These are phyloP conservation scores for Teratosphaeria viscida DNA, from an alignment of 2,329 filamentous ascomycete species.

Conservation along the genomic window DNA sequence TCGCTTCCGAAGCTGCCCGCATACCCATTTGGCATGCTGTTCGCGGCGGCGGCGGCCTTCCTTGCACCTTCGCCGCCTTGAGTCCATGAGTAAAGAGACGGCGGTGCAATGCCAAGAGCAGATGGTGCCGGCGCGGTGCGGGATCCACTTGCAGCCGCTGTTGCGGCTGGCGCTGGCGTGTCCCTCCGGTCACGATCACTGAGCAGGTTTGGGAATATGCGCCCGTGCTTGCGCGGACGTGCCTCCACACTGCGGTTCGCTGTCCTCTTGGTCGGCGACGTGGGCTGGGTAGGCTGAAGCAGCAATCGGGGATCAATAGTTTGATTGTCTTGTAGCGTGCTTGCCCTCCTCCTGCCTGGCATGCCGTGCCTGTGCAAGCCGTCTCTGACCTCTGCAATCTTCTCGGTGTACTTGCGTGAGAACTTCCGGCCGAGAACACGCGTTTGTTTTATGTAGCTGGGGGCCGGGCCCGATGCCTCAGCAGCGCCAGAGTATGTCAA, in stretches of 20 bases:
- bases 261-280: constrained; percentile 23
- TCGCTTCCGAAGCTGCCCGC: background rate
- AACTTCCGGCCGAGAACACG: constrained; percentile 3
- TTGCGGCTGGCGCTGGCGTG: constrained; percentile 21
- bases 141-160: constrained; percentile 8
- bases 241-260: constrained; percentile 14
- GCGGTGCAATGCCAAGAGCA: background rate
- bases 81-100: background rate
- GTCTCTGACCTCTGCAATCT: constrained; percentile 4
- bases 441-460: background rate
- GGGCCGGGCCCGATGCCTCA: background rate
- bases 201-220: constrained; percentile 8
- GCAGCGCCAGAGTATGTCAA: background rate
- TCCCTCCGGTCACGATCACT: constrained; percentile 20
- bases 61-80: constrained; percentile 23
- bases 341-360: constrained; percentile 13
- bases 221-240: constrained; percentile 14
- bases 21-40: constrained; percentile 1
- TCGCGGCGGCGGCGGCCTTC: constrained; percentile 19
- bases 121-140: constrained; percentile 3
- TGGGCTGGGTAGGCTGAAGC: constrained; percentile 1
- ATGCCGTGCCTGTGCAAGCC: constrained; percentile 3
- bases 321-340: constrained; percentile 12
- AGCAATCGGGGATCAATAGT: background rate
- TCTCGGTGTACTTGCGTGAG: constrained; percentile 6